Conservation (phyloP, 2,329 filamentous ascomycete genomes). For the Graphilbum sp. region DNA sequence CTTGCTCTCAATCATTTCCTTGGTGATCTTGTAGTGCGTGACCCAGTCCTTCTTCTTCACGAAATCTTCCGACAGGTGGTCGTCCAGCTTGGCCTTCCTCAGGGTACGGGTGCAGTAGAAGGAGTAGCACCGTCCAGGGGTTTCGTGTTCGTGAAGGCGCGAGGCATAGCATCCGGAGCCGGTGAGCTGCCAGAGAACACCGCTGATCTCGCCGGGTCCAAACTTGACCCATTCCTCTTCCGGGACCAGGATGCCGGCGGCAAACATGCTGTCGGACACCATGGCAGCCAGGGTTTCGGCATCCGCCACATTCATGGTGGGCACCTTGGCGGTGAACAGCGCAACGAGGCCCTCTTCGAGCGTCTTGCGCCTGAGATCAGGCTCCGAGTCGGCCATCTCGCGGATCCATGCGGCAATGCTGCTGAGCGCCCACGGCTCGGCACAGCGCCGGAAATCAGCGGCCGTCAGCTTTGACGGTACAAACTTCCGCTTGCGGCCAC, state of each 20-base stretch:
- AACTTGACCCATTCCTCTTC: constrained; percentile 99
- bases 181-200: constrained; percentile 85
- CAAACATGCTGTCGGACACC: constrained; percentile 67
- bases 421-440: constrained; percentile 85
- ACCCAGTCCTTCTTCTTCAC: constrained; percentile 71
- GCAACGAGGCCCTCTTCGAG: constrained; percentile 78
- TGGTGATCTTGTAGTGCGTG: constrained; percentile 71
- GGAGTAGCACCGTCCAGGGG: constrained; percentile 72
- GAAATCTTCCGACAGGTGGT: constrained; percentile 50
- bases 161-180: constrained; percentile 83
- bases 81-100: constrained; percentile 81
- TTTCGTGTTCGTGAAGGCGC: constrained; percentile 56
- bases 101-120: constrained; percentile 85
- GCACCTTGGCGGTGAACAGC: constrained; percentile 85
- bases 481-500: constrained; percentile 58
- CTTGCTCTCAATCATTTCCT: constrained; percentile 54
- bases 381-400: constrained; percentile 78
- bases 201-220: constrained; percentile 61
- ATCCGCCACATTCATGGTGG: constrained; percentile 96
- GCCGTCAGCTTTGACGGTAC: constrained; percentile 68
- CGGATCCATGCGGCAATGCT: constrained; percentile 76
- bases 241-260: constrained; percentile 58
- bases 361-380: constrained; percentile 68
- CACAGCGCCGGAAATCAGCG: constrained; percentile 68
- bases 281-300: constrained; percentile 70